Conservation (phyloP, 75 land plant genomes). For the Sequoia sempervirens region DNA sequence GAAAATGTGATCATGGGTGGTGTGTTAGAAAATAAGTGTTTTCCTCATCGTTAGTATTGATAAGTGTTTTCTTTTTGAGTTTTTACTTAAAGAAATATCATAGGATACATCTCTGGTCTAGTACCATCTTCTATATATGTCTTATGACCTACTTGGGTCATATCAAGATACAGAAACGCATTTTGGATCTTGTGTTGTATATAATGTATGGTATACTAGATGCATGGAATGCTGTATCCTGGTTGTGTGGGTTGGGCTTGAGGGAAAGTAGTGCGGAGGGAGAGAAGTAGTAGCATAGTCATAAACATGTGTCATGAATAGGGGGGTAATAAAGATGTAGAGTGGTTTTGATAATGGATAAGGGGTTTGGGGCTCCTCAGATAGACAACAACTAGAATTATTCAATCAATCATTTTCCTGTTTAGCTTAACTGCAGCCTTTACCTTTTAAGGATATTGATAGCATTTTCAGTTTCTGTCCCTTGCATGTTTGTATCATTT, state of each 20-base stretch:
- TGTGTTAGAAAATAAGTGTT: too few relatives aligned
- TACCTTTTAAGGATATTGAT: not conserved
- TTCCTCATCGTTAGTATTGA: too few relatives aligned
- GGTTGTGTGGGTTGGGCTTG: not conserved
- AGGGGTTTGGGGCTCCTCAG: not conserved
- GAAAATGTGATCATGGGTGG: too few relatives aligned
- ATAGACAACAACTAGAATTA: not conserved
- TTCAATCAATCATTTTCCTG: not conserved
- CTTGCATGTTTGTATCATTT: too few relatives aligned
- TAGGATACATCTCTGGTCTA: not conserved
- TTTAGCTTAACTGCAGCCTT: not conserved
- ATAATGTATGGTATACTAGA: too few relatives aligned
- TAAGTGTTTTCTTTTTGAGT: not conserved
- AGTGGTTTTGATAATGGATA: not conserved
- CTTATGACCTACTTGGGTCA: not conserved
- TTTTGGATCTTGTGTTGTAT: not conserved
- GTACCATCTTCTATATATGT: not conserved
- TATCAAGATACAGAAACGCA: not conserved
- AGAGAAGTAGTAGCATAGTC: not conserved
- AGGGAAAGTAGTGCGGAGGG: not conserved
- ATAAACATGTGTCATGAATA: not conserved
- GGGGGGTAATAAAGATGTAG: not conserved
- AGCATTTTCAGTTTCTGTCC: not conserved
- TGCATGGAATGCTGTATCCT: not conserved
- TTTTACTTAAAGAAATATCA: too few relatives aligned